Percentiles rank a stretch among this genome's conserved stretches.
Conservation (phyloP, 192 early-diverging fungal genomes). For the Physocladia obscura region DNA sequence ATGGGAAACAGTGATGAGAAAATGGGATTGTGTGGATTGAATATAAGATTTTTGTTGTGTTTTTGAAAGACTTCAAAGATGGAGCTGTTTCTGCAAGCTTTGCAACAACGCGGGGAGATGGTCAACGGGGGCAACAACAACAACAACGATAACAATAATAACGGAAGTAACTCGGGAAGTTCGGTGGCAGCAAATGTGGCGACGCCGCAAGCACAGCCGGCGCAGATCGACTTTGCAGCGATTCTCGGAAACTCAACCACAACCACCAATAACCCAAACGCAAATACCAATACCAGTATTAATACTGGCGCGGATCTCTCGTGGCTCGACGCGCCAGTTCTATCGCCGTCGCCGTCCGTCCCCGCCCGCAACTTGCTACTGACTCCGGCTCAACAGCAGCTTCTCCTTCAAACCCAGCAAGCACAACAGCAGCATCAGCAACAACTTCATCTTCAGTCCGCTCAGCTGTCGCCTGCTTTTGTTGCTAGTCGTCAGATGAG, state of each 20-base stretch:
- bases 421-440: not conserved
- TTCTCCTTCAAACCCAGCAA: not conserved
- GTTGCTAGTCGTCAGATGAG: no score
- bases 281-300: not conserved
- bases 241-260: not conserved
- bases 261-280: not conserved
- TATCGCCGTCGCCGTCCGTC: not conserved
- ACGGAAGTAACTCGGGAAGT: not conserved
- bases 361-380: not conserved
- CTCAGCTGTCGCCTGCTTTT: no score
- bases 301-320: not conserved
- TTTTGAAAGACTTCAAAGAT: no score
- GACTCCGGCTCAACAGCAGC: not conserved
- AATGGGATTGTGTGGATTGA: no score
- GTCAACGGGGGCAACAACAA: not conserved
- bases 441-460: not conserved
- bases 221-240: conserved; percentile 12
- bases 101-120: not conserved
- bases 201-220: not conserved
- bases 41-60: no score
- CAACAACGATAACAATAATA: not conserved
- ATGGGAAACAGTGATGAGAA: no score
- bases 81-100: conserved; percentile 18
- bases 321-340: not conserved
- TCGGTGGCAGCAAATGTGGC: not conserved